phyloP scores from a whole-genome alignment of 2,329 filamentous ascomycete genomes.

The Penicillium sp. region DNA sequence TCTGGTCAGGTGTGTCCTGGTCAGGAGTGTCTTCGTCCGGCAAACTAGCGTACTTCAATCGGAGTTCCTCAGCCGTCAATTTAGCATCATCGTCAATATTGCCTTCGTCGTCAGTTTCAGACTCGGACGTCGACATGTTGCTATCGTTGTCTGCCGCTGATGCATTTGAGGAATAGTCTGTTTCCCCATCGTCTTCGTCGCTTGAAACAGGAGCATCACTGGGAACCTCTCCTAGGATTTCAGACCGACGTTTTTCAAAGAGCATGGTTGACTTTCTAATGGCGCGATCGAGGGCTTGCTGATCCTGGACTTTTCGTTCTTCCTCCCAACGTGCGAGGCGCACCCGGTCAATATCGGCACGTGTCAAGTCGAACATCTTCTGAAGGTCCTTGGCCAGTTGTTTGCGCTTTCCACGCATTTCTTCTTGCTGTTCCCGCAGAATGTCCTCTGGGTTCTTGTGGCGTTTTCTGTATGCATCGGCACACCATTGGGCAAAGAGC shows the following conservation, averaged over 20 bases:
- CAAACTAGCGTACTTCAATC: constrained; percentile 48
- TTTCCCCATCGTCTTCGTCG: constrained; percentile 41
- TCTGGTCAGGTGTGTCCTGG: constrained; percentile 20
- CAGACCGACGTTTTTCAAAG: constrained; percentile 46
- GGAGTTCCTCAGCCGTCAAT: constrained; percentile 49
- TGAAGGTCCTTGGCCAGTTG: constrained; percentile 66
- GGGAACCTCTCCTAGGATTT: constrained; percentile 56
- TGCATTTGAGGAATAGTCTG: constrained; percentile 55
- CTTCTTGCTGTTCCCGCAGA: constrained; percentile 71
- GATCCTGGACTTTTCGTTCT: constrained; percentile 50
- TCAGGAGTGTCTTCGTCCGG: constrained; percentile 23
- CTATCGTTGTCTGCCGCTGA: constrained; percentile 59
- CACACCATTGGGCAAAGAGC: constrained; percentile 63
- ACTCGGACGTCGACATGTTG: constrained; percentile 50
- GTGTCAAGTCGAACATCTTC: constrained; percentile 61
- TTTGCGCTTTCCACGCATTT: constrained; percentile 68
- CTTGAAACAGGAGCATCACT: constrained; percentile 71
- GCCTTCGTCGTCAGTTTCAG: constrained; percentile 43
- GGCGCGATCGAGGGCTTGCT: constrained; percentile 55
- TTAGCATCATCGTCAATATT: constrained; percentile 44
- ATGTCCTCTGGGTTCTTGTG: constrained; percentile 66
- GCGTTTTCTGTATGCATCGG: constrained; percentile 43
- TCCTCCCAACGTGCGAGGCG: constrained; percentile 61
- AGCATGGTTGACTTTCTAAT: constrained; percentile 54
- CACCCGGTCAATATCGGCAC: constrained; percentile 57